phyloP scores from a whole-genome alignment of 2,329 filamentous ascomycete species.

The Stemphylium vesicarium region DNA sequence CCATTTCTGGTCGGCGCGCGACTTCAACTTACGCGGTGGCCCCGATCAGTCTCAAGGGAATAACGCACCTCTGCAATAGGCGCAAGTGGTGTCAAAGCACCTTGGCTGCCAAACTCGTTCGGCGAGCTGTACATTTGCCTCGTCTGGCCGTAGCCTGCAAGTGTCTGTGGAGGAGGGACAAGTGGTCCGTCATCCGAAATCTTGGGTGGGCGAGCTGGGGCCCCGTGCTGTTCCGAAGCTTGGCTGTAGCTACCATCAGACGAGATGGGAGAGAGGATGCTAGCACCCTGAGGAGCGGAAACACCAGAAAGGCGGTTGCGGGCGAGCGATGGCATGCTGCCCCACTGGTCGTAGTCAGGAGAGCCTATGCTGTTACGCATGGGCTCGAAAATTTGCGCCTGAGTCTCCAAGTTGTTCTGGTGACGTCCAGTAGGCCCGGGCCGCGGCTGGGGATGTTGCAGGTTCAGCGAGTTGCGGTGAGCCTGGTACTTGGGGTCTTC shows the following conservation, averaged over 20 bases:
- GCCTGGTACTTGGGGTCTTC: slow-evolving; percentile 81
- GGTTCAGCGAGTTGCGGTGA: slow-evolving; percentile 78
- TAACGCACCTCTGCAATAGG: slow-evolving; percentile 61
- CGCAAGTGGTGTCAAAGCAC: slow-evolving; percentile 51
- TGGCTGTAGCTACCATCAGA: slow-evolving; percentile 48
- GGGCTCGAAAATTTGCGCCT: slow-evolving; percentile 70
- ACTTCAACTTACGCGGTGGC: slow-evolving; percentile 31
- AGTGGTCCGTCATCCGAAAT: slow-evolving; percentile 64
- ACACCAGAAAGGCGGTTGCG: slow-evolving; percentile 49
- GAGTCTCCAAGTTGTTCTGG: slow-evolving; percentile 74
- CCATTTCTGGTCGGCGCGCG: not conserved
- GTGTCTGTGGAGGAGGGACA: slow-evolving; percentile 58
- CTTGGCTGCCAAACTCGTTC: slow-evolving; percentile 46
- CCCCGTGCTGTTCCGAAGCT: slow-evolving; percentile 46
- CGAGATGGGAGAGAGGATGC: slow-evolving; percentile 47
- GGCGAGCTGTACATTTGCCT: slow-evolving; percentile 49
- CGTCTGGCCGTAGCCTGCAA: slow-evolving; percentile 47
- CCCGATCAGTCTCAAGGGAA: slow-evolving; percentile 55
- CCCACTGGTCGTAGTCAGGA: slow-evolving; percentile 57
- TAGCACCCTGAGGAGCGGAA: slow-evolving; percentile 34
- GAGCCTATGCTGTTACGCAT: slow-evolving; percentile 26
- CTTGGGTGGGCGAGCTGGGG: slow-evolving; percentile 60
- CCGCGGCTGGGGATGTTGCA: slow-evolving; percentile 80
- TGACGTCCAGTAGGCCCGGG: slow-evolving; percentile 76
- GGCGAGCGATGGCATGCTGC: slow-evolving; percentile 53